Evolutionary conservation across 768 basidiomycete species (phyloP).

Genomic region (Naganishia vishniacii): DNA sequence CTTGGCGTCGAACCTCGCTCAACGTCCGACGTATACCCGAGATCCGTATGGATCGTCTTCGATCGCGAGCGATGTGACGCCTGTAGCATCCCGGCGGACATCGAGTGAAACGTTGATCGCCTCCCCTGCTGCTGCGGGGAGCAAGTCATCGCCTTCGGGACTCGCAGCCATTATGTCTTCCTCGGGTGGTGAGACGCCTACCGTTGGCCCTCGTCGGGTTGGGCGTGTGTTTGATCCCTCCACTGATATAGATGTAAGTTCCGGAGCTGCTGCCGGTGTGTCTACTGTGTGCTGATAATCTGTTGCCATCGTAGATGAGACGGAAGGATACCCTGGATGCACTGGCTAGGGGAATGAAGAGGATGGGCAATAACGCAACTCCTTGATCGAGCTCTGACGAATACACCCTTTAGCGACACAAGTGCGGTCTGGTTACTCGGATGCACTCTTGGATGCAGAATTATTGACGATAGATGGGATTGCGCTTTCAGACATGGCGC

Average conservation of each 20-base stretch:
- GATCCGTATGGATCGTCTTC: neutral
- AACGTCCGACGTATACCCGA: neutral
- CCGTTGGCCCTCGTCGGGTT: slow-evolving; percentile 3
- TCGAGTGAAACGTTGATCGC: slow-evolving; percentile 17
- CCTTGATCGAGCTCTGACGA: neutral
- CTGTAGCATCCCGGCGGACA: slow-evolving; percentile 9
- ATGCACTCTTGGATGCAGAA: too few species aligned
- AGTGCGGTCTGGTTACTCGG: too few species aligned
- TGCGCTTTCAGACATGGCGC: too few species aligned
- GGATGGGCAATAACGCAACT: slow-evolving; percentile 11
- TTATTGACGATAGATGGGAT: too few species aligned
- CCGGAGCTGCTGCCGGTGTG: too few species aligned
- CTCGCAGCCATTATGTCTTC: slow-evolving; percentile 7
- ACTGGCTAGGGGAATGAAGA: slow-evolving; percentile 15
- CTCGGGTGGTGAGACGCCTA: neutral
- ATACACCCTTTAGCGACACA: too few species aligned
- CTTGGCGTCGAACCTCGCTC: neutral
- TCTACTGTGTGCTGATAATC: neutral
- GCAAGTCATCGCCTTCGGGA: neutral
- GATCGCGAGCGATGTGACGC: slow-evolving; percentile 6
- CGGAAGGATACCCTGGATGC: slow-evolving; percentile 18
- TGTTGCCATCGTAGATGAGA: neutral
- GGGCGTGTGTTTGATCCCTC: slow-evolving; percentile 18
- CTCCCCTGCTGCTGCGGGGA: neutral
- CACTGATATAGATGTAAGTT: slow-evolving; percentile 16